These are phyloP conservation scores for Fusarium sp. DNA, from an alignment of 2,329 filamentous ascomycete species.

Conservation along the genomic window DNA sequence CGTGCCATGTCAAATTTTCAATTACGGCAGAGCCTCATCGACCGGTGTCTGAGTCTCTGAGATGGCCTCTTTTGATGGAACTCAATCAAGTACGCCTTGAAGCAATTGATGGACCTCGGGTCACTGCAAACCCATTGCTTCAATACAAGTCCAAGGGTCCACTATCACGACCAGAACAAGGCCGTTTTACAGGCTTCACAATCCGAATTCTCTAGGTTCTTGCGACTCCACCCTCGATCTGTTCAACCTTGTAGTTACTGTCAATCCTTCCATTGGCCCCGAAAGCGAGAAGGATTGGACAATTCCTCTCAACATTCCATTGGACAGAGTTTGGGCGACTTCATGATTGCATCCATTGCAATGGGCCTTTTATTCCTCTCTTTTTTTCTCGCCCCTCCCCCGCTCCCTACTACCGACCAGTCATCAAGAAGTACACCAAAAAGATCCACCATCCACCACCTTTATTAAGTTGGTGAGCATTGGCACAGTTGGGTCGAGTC, in stretches of 20 bases:
- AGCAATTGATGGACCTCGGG: constrained; percentile 8
- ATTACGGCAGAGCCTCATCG: constrained; percentile 39
- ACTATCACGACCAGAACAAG: constrained; percentile 34
- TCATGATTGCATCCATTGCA: constrained; percentile 38
- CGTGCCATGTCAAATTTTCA: constrained; percentile 33
- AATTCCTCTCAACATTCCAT: constrained; percentile 14
- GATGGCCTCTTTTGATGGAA: not conserved
- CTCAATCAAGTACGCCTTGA: constrained; percentile 6
- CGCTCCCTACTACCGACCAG: constrained; percentile 36
- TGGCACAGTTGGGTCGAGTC: constrained; percentile 15
- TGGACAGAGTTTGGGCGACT: constrained; percentile 27
- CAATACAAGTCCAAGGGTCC: constrained; percentile 34
- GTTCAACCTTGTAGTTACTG: constrained; percentile 1
- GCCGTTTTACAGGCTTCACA: constrained; percentile 26
- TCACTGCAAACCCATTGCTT: constrained; percentile 14
- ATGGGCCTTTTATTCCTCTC: constrained; percentile 23
- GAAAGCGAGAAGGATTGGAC: constrained; percentile 14
- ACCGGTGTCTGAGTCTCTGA: not conserved
- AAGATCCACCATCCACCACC: constrained; percentile 42
- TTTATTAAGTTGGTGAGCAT: constrained; percentile 28
- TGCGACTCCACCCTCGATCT: constrained; percentile 3
- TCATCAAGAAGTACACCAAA: constrained; percentile 29
- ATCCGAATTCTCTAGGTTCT: constrained; percentile 7
- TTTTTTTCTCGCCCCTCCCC: constrained; percentile 44
- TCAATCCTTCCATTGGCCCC: constrained; percentile 14